Evolutionary conservation across 2,329 filamentous ascomycete species (phyloP).

Genomic region (Aureobasidium mangrovei): DNA sequence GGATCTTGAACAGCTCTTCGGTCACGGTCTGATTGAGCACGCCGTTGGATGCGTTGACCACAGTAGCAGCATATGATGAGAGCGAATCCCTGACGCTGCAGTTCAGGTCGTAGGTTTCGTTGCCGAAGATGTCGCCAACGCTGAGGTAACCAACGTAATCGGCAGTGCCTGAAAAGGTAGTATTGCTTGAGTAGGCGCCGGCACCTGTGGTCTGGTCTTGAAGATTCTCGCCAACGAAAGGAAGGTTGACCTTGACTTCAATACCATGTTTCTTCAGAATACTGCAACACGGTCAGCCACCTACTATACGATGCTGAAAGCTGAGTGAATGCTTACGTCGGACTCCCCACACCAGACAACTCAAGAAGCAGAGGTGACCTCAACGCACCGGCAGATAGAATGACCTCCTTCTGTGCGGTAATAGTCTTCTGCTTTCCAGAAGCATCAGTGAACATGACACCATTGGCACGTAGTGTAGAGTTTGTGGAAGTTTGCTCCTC

Average conservation of each 20-base stretch:
- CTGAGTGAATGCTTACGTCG: background rate
- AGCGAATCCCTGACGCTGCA: constrained; percentile 21
- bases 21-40: constrained; percentile 34
- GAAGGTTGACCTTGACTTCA: constrained; percentile 23
- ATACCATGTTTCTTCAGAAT: constrained; percentile 25
- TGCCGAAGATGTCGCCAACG: constrained; percentile 29
- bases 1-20: constrained; percentile 36
- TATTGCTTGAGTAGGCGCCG: constrained; percentile 19
- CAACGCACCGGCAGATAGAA: constrained; percentile 29
- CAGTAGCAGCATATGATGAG: constrained; percentile 21
- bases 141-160: constrained; percentile 27
- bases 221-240: constrained; percentile 29
- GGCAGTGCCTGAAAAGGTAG: constrained; percentile 26
- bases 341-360: constrained; percentile 30
- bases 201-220: constrained; percentile 22
- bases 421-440: constrained; percentile 17
- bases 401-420: constrained; percentile 23
- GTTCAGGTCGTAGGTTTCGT: constrained; percentile 18
- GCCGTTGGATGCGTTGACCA: constrained; percentile 22
- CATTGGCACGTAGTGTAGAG: background rate
- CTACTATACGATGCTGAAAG: background rate
- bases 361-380: constrained; percentile 29
- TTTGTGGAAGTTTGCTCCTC: constrained; percentile 16
- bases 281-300: background rate
- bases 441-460: constrained; percentile 6